Evolutionary conservation across 768 basidiomycete species (phyloP), one percentile per base, ranked within the genome.

Genomic region (Epithele typhae): DNA sequence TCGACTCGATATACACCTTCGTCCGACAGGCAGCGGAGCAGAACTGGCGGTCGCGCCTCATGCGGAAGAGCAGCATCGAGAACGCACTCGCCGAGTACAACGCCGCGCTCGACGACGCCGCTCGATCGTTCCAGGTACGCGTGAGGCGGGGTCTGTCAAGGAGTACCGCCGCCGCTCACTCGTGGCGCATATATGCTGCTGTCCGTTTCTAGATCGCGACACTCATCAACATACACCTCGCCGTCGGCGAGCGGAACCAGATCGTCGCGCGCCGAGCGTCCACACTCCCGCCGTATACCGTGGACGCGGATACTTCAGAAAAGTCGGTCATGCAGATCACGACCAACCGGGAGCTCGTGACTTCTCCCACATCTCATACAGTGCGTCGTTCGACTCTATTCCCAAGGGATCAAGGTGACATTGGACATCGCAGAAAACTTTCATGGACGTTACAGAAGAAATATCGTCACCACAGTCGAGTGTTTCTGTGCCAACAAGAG

Each of bases 141-240:
- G 8, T 14, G 7, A 30, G 8, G 14, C 27, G 8, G 27, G 27
- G 14, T 30, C 27, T 30, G 27, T 30, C 27, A 30, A 30, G 19
- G 14, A 19, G 10, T 14, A 22, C 12, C 25, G 19, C 4, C 25
- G 40, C 25, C 40, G n/a, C 24, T n/a, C 11, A 41, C 4, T 17
- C n/a, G n/a, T n/a, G n/a, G 17, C 18, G 4, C 22, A 40, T 19
- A 40, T 25, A 3, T 38, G 7, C 30, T 14, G 17, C 8, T 18
- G 33, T 5, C 18, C n/a, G n/a, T n/a, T 7, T 30, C 14, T 47
- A 76, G 76, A 65, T 76, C 5, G 68, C 72, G 5, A 70, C 73
- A 0, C 64, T 77, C 4, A 75, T 77, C 33, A 68, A 73, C 39
- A 67, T 77, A 15, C 75, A 77, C 51, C 67, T 69, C 45, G 63